A percentile compares a stretch with the other conserved stretches of the same genome.
These are phyloP conservation scores for Theileria parva DNA, from an alignment of 169 alveolate genomes.

Conservation along the genomic window DNA sequence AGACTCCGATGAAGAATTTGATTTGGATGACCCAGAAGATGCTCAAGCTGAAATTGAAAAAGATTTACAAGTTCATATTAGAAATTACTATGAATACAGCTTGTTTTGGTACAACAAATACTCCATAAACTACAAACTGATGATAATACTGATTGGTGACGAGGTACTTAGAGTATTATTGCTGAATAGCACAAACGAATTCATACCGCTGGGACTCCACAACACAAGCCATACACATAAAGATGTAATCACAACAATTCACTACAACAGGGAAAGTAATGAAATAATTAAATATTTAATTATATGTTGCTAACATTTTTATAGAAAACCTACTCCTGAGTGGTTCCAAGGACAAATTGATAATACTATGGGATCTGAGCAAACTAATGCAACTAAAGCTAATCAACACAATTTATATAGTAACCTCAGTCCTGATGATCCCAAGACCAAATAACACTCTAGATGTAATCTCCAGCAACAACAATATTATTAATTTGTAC, in stretches of 20 bases:
- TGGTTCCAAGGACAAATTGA: slow-evolving; percentile 55
- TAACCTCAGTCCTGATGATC: slow-evolving; percentile 6
- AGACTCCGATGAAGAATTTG: background rate
- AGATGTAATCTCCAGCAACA: slow-evolving; percentile 5
- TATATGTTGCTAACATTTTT: background rate
- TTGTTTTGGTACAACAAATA: background rate
- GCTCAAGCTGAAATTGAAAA: background rate
- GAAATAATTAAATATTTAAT: background rate
- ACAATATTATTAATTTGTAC: slow-evolving; percentile 8
- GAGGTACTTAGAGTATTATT: slow-evolving; percentile 58
- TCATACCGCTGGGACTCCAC: slow-evolving; percentile 42
- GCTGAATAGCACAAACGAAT: slow-evolving; percentile 34
- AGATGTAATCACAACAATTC: slow-evolving; percentile 51
- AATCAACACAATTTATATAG: slow-evolving; percentile 3
- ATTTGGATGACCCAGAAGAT: background rate
- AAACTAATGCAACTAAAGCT: slow-evolving; percentile 27
- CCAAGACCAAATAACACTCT: slow-evolving; percentile 1
- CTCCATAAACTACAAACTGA: background rate
- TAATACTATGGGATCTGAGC: slow-evolving; percentile 53
- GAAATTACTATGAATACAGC: background rate
- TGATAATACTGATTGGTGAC: slow-evolving; percentile 50
- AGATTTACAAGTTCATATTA: background rate
- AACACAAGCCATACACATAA: slow-evolving; percentile 34
- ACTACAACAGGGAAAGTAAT: background rate
- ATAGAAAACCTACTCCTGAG: slow-evolving; percentile 38